Percentiles rank a stretch among this genome's conserved stretches.
Evolutionary conservation across 345 rosid genomes (phyloP).

Genomic region (Geranium brycei): DNA sequence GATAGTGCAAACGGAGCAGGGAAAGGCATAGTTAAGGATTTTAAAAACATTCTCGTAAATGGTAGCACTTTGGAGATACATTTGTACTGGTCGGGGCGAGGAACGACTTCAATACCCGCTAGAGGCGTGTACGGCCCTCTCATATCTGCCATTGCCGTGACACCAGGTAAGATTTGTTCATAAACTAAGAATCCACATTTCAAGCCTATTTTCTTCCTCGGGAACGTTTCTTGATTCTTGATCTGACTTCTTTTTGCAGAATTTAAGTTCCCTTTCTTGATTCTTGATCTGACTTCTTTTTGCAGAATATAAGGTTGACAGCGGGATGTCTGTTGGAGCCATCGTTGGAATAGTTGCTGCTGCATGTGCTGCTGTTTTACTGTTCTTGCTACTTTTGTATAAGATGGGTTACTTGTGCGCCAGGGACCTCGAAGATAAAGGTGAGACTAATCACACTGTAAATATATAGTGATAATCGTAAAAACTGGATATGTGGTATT

Average conservation of each 20-base stretch:
- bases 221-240: neutral
- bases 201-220: neutral
- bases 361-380: slow-evolving; percentile 22
- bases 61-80: slow-evolving; percentile 35
- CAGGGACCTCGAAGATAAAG: slow-evolving; percentile 41
- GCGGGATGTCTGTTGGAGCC: slow-evolving; percentile 47
- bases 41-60: slow-evolving; percentile 8
- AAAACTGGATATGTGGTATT: too few species aligned
- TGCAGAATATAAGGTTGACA: slow-evolving; percentile 56
- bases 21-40: slow-evolving; percentile 15
- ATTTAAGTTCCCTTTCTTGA: slow-evolving; percentile 17
- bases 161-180: slow-evolving; percentile 50
- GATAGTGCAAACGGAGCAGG: slow-evolving; percentile 35
- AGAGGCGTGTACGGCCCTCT: slow-evolving; percentile 53
- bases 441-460: slow-evolving; percentile 15
- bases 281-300: neutral
- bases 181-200: neutral
- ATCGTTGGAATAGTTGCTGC: slow-evolving; percentile 53
- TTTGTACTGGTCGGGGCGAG: slow-evolving; percentile 54
- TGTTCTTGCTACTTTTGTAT: slow-evolving; percentile 33
- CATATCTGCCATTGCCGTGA: slow-evolving; percentile 47
- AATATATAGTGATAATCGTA: too few species aligned
- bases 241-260: slow-evolving; percentile 26
- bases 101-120: slow-evolving; percentile 28
- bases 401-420: slow-evolving; percentile 41